Evolutionary conservation across 1,139 yeast species (phyloP), one percentile per base, ranked within the genome.

Genomic region (Yamadazyma spencermartinsiae): DNA sequence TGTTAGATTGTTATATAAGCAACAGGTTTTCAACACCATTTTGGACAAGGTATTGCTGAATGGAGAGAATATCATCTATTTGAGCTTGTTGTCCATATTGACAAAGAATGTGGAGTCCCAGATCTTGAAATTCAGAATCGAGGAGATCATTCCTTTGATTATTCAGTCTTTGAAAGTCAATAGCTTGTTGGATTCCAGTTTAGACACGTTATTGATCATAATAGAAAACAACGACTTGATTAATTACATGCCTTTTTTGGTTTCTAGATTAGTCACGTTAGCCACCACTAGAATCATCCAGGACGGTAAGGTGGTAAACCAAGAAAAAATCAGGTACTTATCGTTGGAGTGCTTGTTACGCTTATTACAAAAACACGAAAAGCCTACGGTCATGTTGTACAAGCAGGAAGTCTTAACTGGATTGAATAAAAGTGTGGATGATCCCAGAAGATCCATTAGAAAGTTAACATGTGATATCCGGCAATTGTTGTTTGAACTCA

Each of bases 381-480:
- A 69, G 40, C 63, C 63, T 15, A 56, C 64, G 19, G 51, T 83
- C 38, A 63, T 75, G 19, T 79, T 82, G 5, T 83, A 72, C 52
- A 79, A 79, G 51, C 54, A 60, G 5, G 60, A 58, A 4, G 70
- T 86, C 7, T 67, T 87, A 32, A 60, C 52, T 18, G 71, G 68
- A 8, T 63, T 87, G 37, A 67, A 65, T 2, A 54, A 52, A 1
- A 81, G 76, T 1, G 65, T 92, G 46, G 95, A 86, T 49, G 97
- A 92, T 56, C 76, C 72, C 38, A 82, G 74, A 54, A 76, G 98
- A 58, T 63, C 60, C 4, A 87, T 92, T 2, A 76, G 98, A 52
- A 82, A 80, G 55, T 74, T 79, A 38, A 84, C 90, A 7, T 81
- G 85, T 39, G 87, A 84, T 49, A 79, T 92, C 37, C 77, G 96